Evolutionary conservation across 176 grass and related monocot species (phyloP), one percentile per base, ranked within the genome.

Genomic region (Triticum monococcum): DNA sequence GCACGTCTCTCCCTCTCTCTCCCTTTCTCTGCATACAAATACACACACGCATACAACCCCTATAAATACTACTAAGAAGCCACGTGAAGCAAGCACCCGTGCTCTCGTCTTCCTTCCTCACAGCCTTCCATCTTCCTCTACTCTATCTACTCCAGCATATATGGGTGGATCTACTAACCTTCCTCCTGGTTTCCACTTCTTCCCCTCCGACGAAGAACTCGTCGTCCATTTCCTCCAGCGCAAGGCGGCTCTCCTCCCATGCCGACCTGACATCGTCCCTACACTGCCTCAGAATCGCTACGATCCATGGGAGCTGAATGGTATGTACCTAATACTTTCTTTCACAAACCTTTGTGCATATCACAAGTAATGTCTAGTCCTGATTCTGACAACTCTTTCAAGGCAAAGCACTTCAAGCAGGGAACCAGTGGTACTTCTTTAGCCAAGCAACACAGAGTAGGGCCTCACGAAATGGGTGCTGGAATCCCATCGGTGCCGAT

Each of bases 151-250:
- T 80, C 48, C 74, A 77, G 48, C 46, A 57, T 28, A 76, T 31
- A 96, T 96, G 92, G 92, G 50, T 79, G 93, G 89, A 86, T 63
- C 75, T 32, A 88, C 87, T 81, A 85, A 91, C 38, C 91, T 98
- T 25, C 97, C 97, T 60, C 97, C 97, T 12, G 97, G 97, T 61
- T 99, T 99, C 83, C 92, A 90, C 76, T 99, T 99, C 92, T 92
- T 90, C 84, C 97, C 97, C 56, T 94, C 97, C 0, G 97, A 99
- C 12, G 94, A 99, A 83, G 92, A 99, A 52, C 89, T 99, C n/a
- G 56, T 99, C 26, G 28, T 90, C 84, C 94, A 99, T 79, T 99
- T 99, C 91, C 97, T 99, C 77, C 83, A 77, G 25, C 83, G 85
- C 72, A 99, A 99, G 64, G 92, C 87, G 31, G 89, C 87, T 1